Percentiles rank a stretch among this genome's conserved stretches.
Evolutionary conservation across 306 rosid genomes (phyloP).

Genomic region (Styphnolobium japonicum): DNA sequence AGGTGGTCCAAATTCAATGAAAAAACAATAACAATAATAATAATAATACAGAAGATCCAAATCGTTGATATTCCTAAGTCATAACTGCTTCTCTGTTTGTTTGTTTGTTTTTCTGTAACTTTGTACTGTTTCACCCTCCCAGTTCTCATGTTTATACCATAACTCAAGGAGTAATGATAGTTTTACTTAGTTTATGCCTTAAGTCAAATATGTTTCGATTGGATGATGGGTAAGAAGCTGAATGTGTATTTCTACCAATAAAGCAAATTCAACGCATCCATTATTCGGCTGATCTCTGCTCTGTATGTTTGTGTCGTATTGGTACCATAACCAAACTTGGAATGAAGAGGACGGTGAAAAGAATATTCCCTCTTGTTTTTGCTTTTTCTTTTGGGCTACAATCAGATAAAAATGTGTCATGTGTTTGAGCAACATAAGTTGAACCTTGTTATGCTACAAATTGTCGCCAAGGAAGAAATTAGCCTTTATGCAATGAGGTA

Average conservation of each 20-base stretch:
- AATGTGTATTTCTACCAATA: not conserved
- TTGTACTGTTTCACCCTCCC: not conserved
- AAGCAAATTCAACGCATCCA: constrained; percentile 21
- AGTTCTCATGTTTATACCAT: not conserved
- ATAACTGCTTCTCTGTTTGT: constrained; percentile 2
- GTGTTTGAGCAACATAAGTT: not conserved
- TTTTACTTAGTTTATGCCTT: too few species aligned
- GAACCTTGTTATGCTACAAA: not conserved
- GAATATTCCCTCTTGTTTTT: not conserved
- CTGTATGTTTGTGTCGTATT: not conserved
- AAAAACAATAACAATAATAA: not conserved
- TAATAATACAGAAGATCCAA: constrained; percentile 2
- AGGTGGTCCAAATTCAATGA: constrained; percentile 13
- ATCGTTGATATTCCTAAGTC: not conserved
- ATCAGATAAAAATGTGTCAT: not conserved
- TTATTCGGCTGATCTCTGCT: constrained; percentile 5
- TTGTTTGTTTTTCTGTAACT: not conserved
- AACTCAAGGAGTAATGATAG: too few species aligned
- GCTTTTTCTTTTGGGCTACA: not conserved
- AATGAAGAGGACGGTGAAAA: not conserved
- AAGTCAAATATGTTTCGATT: not conserved
- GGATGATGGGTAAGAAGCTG: not conserved
- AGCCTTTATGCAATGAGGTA: not conserved
- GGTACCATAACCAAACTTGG: not conserved
- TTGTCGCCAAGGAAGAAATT: not conserved